Evolutionary conservation across 306 rosid species (phyloP).

Genomic region (Dalbergia cultrata): DNA sequence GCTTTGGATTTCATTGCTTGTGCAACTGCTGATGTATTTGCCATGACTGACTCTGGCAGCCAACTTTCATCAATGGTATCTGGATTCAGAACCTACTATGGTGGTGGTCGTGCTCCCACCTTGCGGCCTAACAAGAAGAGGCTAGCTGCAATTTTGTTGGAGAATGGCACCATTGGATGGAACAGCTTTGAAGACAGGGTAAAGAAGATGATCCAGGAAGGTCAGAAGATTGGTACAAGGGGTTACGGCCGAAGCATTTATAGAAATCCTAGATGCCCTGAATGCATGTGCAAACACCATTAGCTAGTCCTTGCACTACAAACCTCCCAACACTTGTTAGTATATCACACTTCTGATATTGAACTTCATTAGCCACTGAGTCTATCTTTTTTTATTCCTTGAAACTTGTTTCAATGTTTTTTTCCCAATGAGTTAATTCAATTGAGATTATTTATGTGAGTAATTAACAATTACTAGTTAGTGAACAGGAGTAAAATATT

Average conservation of each 20-base stretch:
- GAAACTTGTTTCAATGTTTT: background rate
- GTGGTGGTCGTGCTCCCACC: constrained; percentile 72
- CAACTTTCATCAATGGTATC: constrained; percentile 96
- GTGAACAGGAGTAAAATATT: background rate
- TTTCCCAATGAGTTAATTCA: background rate
- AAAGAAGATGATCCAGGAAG: constrained; percentile 91
- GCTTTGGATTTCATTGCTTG: constrained; percentile 95
- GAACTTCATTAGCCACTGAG: background rate
- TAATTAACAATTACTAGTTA: no score
- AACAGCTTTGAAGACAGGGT: constrained; percentile 69
- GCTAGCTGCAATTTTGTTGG: constrained; percentile 76
- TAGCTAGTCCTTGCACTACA: constrained; percentile 27
- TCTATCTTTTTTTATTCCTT: background rate
- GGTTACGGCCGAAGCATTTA: constrained; percentile 85
- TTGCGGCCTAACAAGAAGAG: constrained; percentile 92
- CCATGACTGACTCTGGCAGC: constrained; percentile 98
- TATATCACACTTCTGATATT: constrained; percentile 2
- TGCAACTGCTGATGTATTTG: constrained; percentile 91
- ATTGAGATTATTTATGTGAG: background rate
- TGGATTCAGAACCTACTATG: constrained; percentile 87
- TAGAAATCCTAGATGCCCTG: constrained; percentile 75
- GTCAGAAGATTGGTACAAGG: constrained; percentile 67
- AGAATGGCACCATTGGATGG: constrained; percentile 78
- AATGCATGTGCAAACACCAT: constrained; percentile 84
- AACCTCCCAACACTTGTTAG: background rate